phyloP scores from a whole-genome alignment of 1,139 yeast genomes.

The Wickerhamomyces sp. region DNA sequence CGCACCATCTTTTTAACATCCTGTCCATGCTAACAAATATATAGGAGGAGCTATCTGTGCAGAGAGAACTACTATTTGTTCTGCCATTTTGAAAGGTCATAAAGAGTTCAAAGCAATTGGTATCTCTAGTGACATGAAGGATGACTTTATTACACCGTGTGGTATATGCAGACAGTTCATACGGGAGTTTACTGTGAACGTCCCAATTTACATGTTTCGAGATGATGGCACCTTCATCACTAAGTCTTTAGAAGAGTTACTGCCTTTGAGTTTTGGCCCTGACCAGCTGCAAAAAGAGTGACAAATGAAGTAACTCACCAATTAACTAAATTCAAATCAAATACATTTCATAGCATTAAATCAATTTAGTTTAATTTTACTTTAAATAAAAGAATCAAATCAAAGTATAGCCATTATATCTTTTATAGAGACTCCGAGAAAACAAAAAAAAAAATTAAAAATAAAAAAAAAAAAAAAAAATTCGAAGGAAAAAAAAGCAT shows the following conservation, averaged over 20 bases:
- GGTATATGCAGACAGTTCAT: constrained; percentile 92
- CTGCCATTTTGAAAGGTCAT: constrained; percentile 54
- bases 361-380: no score
- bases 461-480: neutral
- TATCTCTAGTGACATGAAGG: constrained; percentile 58
- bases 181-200: constrained; percentile 58
- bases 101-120: constrained; percentile 58
- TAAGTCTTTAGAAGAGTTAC: constrained; percentile 53
- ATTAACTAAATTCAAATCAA: no score
- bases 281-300: constrained; percentile 39
- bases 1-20: neutral
- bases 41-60: constrained; percentile 76
- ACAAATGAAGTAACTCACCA: neutral
- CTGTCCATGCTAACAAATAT: neutral
- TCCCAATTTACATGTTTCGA: constrained; percentile 62
- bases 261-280: constrained; percentile 89
- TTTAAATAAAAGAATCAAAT: no score
- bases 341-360: no score
- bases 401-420: no score
- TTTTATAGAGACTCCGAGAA: neutral
- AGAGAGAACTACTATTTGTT: constrained; percentile 73
- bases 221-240: constrained; percentile 41
- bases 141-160: constrained; percentile 71
- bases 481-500: neutral
- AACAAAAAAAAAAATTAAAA: neutral